Evolutionary conservation across 352 stramenopile genomes (phyloP).

Genomic region (Phytophthora pisi): DNA sequence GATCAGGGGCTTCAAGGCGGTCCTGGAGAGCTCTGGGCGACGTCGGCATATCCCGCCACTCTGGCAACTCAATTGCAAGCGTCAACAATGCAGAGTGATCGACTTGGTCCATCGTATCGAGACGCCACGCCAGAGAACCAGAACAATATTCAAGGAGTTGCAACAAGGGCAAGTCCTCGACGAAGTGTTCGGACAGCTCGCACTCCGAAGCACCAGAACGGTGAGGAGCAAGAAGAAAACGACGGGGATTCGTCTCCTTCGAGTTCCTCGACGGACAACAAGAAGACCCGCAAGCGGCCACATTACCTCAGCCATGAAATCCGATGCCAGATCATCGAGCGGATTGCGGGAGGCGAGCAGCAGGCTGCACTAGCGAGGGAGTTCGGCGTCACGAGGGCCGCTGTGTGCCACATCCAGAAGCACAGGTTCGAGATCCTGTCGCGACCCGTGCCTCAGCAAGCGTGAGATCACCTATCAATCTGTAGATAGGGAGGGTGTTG

Average conservation of each 20-base stretch:
- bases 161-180: neutral
- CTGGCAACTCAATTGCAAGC: neutral
- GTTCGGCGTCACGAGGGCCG: conserved; percentile 1
- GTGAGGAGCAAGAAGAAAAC: neutral
- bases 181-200: neutral
- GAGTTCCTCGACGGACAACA: neutral
- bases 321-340: conserved; percentile 5
- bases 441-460: neutral
- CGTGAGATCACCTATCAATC: neutral
- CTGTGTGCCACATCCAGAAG: conserved; percentile 12
- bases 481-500: too few species aligned
- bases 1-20: neutral
- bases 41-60: neutral
- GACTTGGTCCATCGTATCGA: neutral
- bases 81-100: neutral
- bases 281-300: conserved; percentile 1
- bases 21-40: neutral
- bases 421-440: neutral
- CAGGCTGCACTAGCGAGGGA: conserved; percentile 4
- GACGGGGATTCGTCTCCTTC: neutral
- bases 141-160: neutral
- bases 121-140: neutral
- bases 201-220: neutral
- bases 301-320: conserved; percentile 8
- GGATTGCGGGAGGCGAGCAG: conserved; percentile 4